Evolutionary conservation across 768 basidiomycete species (phyloP), one percentile per base, ranked within the genome.

Genomic region (Phylloporus sp.): DNA sequence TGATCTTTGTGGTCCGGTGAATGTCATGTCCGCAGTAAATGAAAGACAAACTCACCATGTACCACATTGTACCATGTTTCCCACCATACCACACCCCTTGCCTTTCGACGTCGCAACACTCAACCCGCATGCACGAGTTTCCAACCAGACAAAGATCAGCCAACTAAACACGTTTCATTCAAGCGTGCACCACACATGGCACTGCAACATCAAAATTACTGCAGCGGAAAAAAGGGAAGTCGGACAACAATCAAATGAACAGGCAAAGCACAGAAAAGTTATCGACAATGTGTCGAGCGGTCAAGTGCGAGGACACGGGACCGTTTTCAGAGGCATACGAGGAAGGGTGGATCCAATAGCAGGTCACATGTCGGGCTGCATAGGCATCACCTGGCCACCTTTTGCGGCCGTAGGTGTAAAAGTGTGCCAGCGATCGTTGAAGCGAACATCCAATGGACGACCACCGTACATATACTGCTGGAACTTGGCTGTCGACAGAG

Each of bases 401-500:
- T 90, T 92, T 1, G 91, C 92, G 31, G 93, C 86, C 13, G 84
- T 81, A 1, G 88, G 85, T 4, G 91, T 79, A 67, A 95, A 96
- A 1, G 88, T 89, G 64, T 96, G 93, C 90, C 90, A 92, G 55
- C 91, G 82, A 60, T 92, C 90, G 64, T 95, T 96, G 79, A 91
- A 95, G 53, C 89, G 84, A 28, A 96, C 93, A 59, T 94, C 92
- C 85, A 52, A 27, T 28, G 92, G 92, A 36, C 92, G 72, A 14
- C 93, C 92, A 53, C 92, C 92, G 56, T 96, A 96, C 81, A 93
- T 84, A 59, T 97, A 97, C 23, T 86, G 82, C 63, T 90, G 89
- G 77, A 97, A 97, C 69, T 96, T 97, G 44, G 91, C 90, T 80
- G 49, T 20, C 33, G 46, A 24, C 23, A 20, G 10, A 5, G 11